Evolutionary conservation across 1,284 basidiomycete species (phyloP).

Genomic region (Ceratobasidium sp.): DNA sequence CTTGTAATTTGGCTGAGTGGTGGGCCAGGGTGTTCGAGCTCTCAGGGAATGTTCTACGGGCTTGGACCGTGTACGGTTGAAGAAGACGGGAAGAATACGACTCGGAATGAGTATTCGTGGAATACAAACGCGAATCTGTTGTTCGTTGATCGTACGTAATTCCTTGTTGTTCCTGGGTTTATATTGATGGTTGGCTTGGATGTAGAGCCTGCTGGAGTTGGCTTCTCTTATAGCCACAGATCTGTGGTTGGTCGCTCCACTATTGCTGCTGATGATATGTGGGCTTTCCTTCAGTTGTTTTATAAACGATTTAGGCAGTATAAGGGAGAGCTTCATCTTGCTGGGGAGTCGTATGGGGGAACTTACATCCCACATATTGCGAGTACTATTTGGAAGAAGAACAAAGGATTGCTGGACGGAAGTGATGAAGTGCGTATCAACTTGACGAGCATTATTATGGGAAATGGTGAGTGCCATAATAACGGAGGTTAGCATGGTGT

Average conservation of each 20-base stretch:
- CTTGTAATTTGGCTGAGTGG: conserved; percentile 64
- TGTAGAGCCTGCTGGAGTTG: conserved; percentile 62
- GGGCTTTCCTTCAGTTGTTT: conserved; percentile 67
- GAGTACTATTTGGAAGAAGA: conserved; percentile 59
- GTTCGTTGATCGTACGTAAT: conserved; percentile 58
- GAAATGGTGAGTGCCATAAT: conserved; percentile 53
- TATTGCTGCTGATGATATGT: conserved; percentile 63
- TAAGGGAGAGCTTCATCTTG: conserved; percentile 53
- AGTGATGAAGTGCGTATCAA: conserved; percentile 53
- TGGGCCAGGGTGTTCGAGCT: conserved; percentile 59
- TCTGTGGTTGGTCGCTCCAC: conserved; percentile 60
- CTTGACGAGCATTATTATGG: conserved; percentile 62
- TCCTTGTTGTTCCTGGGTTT: no score
- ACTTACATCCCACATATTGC: conserved; percentile 61
- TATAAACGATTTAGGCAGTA: conserved; percentile 58
- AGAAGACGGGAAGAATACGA: conserved; percentile 61
- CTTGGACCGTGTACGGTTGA: conserved; percentile 65
- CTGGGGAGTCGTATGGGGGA: conserved; percentile 68
- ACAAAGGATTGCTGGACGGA: conserved; percentile 49
- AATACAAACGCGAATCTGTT: conserved; percentile 61
- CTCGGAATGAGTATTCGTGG: conserved; percentile 65
- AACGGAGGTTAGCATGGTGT: neutral
- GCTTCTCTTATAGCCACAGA: conserved; percentile 63
- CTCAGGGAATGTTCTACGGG: conserved; percentile 59
- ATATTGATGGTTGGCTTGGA: no score